Evolutionary conservation across 306 rosid genomes (phyloP).

Genomic region (Pachyrhizus erosus): DNA sequence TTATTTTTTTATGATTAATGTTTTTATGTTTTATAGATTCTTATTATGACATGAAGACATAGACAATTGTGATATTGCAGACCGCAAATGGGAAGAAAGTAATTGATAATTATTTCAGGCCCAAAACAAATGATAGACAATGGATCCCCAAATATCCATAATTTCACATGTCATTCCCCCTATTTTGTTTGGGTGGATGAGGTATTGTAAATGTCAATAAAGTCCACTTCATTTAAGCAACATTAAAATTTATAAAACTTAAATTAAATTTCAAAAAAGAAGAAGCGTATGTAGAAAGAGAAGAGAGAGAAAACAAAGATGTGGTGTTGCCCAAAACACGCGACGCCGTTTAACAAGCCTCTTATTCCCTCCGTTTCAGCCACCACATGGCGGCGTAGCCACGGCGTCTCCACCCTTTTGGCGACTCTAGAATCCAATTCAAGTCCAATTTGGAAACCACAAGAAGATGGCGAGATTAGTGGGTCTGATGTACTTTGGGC

Average conservation of each 20-base stretch:
- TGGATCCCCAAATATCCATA: neutral
- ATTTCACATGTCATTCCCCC: neutral
- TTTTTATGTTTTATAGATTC: no score
- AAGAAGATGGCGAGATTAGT: slow-evolving; percentile 41
- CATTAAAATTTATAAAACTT: neutral
- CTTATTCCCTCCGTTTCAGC: slow-evolving; percentile 39
- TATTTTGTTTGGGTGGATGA: no score
- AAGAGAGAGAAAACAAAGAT: slow-evolving; percentile 6
- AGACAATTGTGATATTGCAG: no score
- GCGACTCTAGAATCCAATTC: slow-evolving; percentile 41
- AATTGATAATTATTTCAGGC: no score
- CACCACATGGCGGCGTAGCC: slow-evolving; percentile 34
- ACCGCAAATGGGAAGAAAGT: no score
- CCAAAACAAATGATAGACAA: neutral
- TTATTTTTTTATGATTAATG: no score
- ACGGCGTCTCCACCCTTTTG: slow-evolving; percentile 16
- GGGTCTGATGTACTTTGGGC: slow-evolving; percentile 82
- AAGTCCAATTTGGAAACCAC: slow-evolving; percentile 24
- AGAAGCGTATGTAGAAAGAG: neutral
- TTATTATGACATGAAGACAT: no score
- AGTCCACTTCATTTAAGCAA: neutral
- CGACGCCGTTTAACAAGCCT: slow-evolving; percentile 2
- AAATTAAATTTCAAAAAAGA: no score
- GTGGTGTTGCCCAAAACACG: slow-evolving; percentile 42
- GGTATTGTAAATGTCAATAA: no score